Evolutionary conservation across 106 monocot species (phyloP).

Genomic region (Dioscorea zingiberensis): DNA sequence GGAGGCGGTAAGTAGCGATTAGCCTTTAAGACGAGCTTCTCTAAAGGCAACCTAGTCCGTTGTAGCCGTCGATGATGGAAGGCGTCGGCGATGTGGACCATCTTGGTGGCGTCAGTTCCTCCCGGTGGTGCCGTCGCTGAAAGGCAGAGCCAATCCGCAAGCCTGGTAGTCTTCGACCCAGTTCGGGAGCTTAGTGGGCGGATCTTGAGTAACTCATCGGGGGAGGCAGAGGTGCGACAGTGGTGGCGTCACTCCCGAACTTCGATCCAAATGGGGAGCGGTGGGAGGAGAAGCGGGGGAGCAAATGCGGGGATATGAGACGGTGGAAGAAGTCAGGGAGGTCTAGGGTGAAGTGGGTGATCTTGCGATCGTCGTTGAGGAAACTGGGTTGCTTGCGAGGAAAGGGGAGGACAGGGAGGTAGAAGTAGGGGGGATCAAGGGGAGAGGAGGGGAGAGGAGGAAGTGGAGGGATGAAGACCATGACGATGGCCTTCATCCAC

Average conservation of each 20-base stretch:
- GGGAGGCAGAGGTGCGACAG: constrained; percentile 20
- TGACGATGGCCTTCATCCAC: no score
- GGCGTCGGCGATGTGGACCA: no score
- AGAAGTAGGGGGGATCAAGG: constrained; percentile 66
- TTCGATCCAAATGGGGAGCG: no score
- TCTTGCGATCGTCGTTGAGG: constrained; percentile 14
- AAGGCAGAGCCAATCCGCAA: constrained; percentile 50
- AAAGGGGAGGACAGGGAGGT: constrained; percentile 40
- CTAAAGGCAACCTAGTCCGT: constrained; percentile 36
- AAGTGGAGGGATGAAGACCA: no score
- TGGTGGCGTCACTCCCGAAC: constrained; percentile 80
- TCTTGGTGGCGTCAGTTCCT: no score
- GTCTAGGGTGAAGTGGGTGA: constrained; percentile 59
- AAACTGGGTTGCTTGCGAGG: constrained; percentile 14
- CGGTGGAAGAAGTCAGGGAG: no score
- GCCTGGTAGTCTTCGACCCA: constrained; percentile 66
- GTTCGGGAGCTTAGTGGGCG: constrained; percentile 23
- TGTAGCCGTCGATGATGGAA: constrained; percentile 5
- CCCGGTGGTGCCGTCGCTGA: constrained; percentile 34
- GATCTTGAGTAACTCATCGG: constrained; percentile 34
- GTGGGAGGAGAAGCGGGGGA: no score
- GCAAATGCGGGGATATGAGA: no score
- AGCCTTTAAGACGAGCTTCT: constrained; percentile 50
- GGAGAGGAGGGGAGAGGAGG: constrained; percentile 81
- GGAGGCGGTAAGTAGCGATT: constrained; percentile 49